Evolutionary conservation across 768 basidiomycete species (phyloP), one percentile per base, ranked within the genome.

Genomic region (Lyophyllum shimeji): DNA sequence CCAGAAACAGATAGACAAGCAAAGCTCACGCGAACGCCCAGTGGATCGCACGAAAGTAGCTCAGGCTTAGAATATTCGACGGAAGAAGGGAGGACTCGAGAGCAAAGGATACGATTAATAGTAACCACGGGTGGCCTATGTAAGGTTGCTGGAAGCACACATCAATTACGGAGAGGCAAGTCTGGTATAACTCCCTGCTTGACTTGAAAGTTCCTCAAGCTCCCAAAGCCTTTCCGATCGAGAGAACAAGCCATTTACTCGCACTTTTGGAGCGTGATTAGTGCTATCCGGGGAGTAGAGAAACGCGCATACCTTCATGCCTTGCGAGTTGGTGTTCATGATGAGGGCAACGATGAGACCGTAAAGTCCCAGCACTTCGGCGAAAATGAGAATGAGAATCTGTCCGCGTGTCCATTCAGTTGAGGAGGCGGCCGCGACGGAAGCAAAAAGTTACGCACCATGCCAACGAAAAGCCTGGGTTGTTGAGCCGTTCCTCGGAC

Each of bases 321-420:
- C 54, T 13, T 44, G 34, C 44, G 87, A 76, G 67, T 77, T 83
- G 60, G 91, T 93, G 79, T 95, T 94, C 89, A 96, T 92, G 78
- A 96, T 96, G 44, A 97, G 85, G 15, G 95, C 94, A 60, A 96
- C 94, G 67, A 96, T 96, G 59, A 96, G 83, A 58, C 88, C 86
- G 82, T 55, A 56, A 56, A 47, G 55, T 27, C 52, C 51, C 52
- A 63, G 52, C 2, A 96, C 92, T 82, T 94, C 92, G 25, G 92
- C 90, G 70, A 93, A 97, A 83, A 98, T 99, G 76, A 99, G 91
- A 72, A 99, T 98, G 58, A 98, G 82, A 62, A 97, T 96, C 93
- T 90, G 47, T 44, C 12, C 6, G 8, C 2, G 33, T 18, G 21
- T 46, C 13, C 50, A 25, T 23, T 31, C 43, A 40, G 20, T 33